These are phyloP conservation scores for Pseudogymnoascus sp. DNA, from an alignment of 2,329 filamentous ascomycete genomes.

Conservation along the genomic window DNA sequence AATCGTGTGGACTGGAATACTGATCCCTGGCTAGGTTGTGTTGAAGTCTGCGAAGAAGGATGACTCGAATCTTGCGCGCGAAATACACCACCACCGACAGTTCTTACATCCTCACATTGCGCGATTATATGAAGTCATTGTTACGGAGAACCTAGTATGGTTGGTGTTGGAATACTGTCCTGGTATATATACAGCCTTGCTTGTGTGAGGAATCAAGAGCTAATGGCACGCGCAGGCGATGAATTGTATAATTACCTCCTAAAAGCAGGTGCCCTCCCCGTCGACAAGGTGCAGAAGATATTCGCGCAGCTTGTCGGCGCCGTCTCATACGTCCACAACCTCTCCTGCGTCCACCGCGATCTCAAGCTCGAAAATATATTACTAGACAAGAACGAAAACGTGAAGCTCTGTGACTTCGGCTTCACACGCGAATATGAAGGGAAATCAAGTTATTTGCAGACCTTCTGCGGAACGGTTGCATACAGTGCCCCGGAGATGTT, in stretches of 20 bases:
- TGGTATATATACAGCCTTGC: slow-evolving; percentile 44
- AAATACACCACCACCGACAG: slow-evolving; percentile 97
- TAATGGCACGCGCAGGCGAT: slow-evolving; percentile 55
- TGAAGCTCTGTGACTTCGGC: slow-evolving; percentile 95
- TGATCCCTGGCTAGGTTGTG: slow-evolving; percentile 60
- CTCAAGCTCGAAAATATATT: slow-evolving; percentile 95
- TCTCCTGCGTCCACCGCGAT: slow-evolving; percentile 93
- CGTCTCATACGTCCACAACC: slow-evolving; percentile 88
- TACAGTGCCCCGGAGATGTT: slow-evolving; percentile 98
- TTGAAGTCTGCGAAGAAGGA: slow-evolving; percentile 97
- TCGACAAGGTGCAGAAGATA: slow-evolving; percentile 85
- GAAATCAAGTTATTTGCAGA: slow-evolving; percentile 88
- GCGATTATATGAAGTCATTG: slow-evolving; percentile 92
- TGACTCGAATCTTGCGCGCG: slow-evolving; percentile 88
- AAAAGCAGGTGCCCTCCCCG: slow-evolving; percentile 72
- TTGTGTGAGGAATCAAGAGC: slow-evolving; percentile 24
- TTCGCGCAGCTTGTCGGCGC: slow-evolving; percentile 94
- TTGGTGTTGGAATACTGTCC: slow-evolving; percentile 94
- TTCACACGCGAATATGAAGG: slow-evolving; percentile 97
- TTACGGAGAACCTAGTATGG: slow-evolving; percentile 93
- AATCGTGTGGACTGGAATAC: background rate
- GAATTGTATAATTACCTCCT: slow-evolving; percentile 96
- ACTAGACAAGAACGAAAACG: slow-evolving; percentile 92
- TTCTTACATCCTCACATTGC: slow-evolving; percentile 97
- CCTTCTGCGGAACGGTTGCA: slow-evolving; percentile 94